phyloP scores from a whole-genome alignment of 306 rosid genomes.

The Mimosa bimucronata region DNA sequence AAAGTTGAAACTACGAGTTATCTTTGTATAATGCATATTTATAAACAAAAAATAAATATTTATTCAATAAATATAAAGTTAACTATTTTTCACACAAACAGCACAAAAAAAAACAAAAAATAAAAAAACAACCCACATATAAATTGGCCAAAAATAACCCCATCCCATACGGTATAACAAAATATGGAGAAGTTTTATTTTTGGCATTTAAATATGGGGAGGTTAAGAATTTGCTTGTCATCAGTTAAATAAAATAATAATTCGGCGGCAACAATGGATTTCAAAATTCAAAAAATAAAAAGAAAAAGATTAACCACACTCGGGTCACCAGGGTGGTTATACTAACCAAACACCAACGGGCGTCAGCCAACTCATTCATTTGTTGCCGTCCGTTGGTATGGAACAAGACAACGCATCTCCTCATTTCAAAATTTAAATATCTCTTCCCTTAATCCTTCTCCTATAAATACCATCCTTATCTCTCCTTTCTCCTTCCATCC shows the following conservation, averaged over 20 bases:
- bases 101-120: no score
- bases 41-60: no score
- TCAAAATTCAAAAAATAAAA: constrained; percentile 23
- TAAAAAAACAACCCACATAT: not conserved
- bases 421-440: not conserved
- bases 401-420: not conserved
- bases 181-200: no score
- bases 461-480: constrained; percentile 36
- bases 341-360: not conserved
- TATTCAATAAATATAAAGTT: no score
- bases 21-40: no score
- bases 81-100: no score
- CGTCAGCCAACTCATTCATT: constrained; percentile 36
- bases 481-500: not conserved
- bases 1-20: no score
- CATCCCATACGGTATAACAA: no score
- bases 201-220: no score
- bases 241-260: not conserved
- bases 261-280: constrained; percentile 48
- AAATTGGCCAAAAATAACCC: no score
- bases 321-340: constrained; percentile 44
- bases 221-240: not conserved
- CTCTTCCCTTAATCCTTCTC: no score
- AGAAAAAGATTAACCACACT: constrained; percentile 32
- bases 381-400: constrained; percentile 31